These are phyloP conservation scores for Elsinoe arachidis DNA, from an alignment of 2,329 filamentous ascomycete species.

Conservation along the genomic window DNA sequence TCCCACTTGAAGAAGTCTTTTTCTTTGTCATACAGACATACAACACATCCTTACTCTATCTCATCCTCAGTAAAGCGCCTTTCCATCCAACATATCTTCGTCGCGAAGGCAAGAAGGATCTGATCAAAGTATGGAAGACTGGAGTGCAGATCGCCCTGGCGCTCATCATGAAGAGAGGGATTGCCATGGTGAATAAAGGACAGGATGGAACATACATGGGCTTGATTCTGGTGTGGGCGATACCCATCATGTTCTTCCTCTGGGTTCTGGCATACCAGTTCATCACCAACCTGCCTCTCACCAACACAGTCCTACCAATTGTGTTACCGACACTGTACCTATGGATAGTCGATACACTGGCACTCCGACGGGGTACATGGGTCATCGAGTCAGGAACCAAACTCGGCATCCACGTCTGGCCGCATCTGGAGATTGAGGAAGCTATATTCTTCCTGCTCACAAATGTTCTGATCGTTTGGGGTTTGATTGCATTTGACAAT, in stretches of 20 bases:
- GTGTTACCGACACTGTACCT: constrained; percentile 58
- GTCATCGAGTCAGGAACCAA: constrained; percentile 61
- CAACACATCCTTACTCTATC: constrained; percentile 59
- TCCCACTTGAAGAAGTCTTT: constrained; percentile 65
- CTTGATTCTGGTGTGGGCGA: constrained; percentile 61
- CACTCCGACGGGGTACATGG: constrained; percentile 61
- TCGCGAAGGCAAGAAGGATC: constrained; percentile 29
- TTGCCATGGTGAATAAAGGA: constrained; percentile 37
- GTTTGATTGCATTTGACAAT: constrained; percentile 60
- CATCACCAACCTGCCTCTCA: constrained; percentile 50
- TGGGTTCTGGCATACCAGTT: constrained; percentile 58
- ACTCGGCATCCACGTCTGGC: constrained; percentile 54
- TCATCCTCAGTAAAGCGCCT: constrained; percentile 56
- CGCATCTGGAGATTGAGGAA: constrained; percentile 62
- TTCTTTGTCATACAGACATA: constrained; percentile 73
- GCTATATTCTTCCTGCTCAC: constrained; percentile 65
- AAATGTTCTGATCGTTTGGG: constrained; percentile 61
- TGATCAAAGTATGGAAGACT: constrained; percentile 35
- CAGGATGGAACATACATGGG: constrained; percentile 56
- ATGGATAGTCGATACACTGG: constrained; percentile 63
- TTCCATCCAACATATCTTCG: constrained; percentile 48
- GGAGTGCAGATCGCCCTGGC: constrained; percentile 45
- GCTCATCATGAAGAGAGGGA: constrained; percentile 37
- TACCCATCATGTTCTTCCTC: constrained; percentile 55
- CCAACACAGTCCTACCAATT: constrained; percentile 53